These are phyloP conservation scores for Flaveria linearis DNA, from an alignment of 129 eudicot species.

Conservation along the genomic window DNA sequence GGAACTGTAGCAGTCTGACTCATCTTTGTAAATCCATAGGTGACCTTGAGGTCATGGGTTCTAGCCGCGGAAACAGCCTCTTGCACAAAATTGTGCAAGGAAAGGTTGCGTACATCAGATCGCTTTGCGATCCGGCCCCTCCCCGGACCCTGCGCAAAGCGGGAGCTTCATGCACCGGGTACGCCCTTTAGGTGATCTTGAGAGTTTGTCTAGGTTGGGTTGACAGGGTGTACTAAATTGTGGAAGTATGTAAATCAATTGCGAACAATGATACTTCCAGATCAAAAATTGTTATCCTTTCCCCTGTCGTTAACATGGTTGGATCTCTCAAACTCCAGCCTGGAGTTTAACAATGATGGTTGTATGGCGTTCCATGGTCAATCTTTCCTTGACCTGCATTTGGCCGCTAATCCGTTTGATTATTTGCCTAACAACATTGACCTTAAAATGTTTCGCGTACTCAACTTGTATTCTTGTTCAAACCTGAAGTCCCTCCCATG, in stretches of 20 bases:
- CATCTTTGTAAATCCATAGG: conserved; percentile 30
- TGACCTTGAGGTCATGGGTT: conserved; percentile 16
- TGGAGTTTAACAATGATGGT: background rate
- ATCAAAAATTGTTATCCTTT: background rate
- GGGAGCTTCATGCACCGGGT: too few species aligned
- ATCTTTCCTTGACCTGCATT: background rate
- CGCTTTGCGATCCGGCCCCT: too few species aligned
- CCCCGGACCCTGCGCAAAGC: too few species aligned
- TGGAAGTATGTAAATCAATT: conserved; percentile 11
- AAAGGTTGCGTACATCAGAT: too few species aligned
- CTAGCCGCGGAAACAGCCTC: too few species aligned
- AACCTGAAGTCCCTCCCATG: conserved; percentile 17
- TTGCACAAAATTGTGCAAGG: too few species aligned
- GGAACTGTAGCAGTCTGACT: conserved; percentile 20
- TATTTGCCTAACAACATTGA: background rate
- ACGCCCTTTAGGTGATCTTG: conserved; percentile 18
- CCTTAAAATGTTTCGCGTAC: conserved; percentile 4
- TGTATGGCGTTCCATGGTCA: background rate
- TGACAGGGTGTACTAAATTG: conserved; percentile 19
- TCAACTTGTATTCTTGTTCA: conserved; percentile 1
- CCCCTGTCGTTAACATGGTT: background rate
- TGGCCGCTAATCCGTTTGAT: background rate
- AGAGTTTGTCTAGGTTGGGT: conserved; percentile 18
- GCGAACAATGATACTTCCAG: background rate
- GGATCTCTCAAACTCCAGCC: background rate